Evolutionary conservation across 495 filamentous ascomycete genomes (phyloP).

Genomic region (Cercophora samala): DNA sequence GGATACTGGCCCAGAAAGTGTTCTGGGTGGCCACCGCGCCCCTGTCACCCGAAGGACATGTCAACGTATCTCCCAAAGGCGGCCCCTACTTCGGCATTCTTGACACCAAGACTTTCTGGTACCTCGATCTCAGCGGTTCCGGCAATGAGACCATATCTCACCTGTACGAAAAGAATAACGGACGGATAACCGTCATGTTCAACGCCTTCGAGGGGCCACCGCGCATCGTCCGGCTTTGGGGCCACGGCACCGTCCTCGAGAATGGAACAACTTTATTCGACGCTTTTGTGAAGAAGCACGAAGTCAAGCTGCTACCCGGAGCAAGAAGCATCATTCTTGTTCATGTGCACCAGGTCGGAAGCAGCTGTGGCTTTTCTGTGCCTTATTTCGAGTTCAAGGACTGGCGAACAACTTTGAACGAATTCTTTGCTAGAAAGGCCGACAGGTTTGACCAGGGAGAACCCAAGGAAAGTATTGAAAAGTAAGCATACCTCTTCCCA

Average conservation of each 20-base stretch:
- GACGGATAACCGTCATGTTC: conserved; percentile 68
- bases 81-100: conserved; percentile 59
- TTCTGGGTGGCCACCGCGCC: conserved; percentile 71
- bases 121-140: conserved; percentile 67
- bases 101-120: conserved; percentile 57
- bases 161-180: conserved; percentile 63
- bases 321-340: conserved; percentile 62
- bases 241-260: conserved; percentile 63
- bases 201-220: conserved; percentile 62
- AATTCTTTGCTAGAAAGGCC: conserved; percentile 46
- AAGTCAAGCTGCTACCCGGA: conserved; percentile 43
- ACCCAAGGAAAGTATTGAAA: conserved; percentile 50
- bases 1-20: conserved; percentile 59
- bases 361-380: conserved; percentile 52
- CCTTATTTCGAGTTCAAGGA: conserved; percentile 52
- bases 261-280: conserved; percentile 46
- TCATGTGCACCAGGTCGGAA: conserved; percentile 61
- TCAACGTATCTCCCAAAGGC: conserved; percentile 74
- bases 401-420: conserved; percentile 46
- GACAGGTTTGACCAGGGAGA: conserved; percentile 41
- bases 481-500: conserved; percentile 25
- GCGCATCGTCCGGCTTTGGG: conserved; percentile 68
- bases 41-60: conserved; percentile 48
- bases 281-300: conserved; percentile 45
- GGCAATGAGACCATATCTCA: conserved; percentile 71